phyloP scores from a whole-genome alignment of 805 yeast species.

The Pichia ethanolica region DNA sequence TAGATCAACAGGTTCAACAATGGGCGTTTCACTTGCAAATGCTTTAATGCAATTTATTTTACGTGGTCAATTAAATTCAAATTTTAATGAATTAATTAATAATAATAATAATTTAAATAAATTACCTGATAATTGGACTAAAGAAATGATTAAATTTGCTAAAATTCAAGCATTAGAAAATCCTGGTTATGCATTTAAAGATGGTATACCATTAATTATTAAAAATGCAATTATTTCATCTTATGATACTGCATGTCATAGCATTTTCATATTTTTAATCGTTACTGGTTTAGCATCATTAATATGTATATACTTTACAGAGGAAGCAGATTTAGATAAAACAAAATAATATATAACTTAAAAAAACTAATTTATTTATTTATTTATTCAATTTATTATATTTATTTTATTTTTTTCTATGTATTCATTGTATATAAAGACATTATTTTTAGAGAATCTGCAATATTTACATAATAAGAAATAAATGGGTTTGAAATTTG shows the following conservation, averaged over 20 bases:
- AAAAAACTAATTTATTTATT: too few species aligned
- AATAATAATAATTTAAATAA: background rate
- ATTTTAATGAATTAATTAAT: slow-evolving; percentile 10
- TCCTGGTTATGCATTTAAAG: slow-evolving; percentile 19
- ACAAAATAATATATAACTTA: too few species aligned
- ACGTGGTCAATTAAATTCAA: slow-evolving; percentile 8
- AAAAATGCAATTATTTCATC: slow-evolving; percentile 38
- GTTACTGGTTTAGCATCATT: slow-evolving; percentile 13
- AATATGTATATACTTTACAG: slow-evolving; percentile 9
- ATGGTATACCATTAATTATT: slow-evolving; percentile 23
- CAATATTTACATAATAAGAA: too few species aligned
- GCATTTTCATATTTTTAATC: slow-evolving; percentile 40
- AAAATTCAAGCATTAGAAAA: slow-evolving; percentile 13
- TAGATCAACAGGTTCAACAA: slow-evolving; percentile 47
- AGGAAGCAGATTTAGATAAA: slow-evolving; percentile 10
- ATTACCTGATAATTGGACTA: slow-evolving; percentile 12
- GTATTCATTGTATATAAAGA: too few species aligned
- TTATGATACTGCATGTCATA: slow-evolving; percentile 44
- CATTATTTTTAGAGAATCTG: too few species aligned
- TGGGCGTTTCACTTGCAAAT: slow-evolving; percentile 44
- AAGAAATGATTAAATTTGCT: slow-evolving; percentile 8
- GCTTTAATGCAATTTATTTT: slow-evolving; percentile 36
- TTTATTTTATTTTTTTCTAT: too few species aligned
- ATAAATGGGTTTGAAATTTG: too few species aligned
- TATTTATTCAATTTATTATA: too few species aligned